Conservation (phyloP, 768 basidiomycete species). For the Lentinula sp. region DNA sequence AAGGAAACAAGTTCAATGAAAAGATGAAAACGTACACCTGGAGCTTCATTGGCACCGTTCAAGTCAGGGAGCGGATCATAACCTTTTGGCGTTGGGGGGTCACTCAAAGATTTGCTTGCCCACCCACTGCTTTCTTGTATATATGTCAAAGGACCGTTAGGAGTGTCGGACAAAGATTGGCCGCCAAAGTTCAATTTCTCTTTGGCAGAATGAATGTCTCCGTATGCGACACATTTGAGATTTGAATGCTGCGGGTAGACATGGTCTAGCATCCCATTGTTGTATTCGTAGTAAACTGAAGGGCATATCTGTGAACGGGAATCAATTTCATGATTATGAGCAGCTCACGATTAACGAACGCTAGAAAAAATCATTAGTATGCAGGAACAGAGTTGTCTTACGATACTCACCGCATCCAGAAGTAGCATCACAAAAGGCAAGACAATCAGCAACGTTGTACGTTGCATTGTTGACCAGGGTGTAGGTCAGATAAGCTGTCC, state of each 20-base stretch:
- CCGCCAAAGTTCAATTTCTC: slow-evolving; percentile 43
- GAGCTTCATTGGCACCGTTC: slow-evolving; percentile 40
- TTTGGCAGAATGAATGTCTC: slow-evolving; percentile 31
- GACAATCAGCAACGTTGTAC: slow-evolving; percentile 37
- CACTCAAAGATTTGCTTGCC: slow-evolving; percentile 26
- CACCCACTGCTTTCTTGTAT: slow-evolving; percentile 40
- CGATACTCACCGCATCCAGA: slow-evolving; percentile 33
- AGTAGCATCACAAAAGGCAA: slow-evolving; percentile 30
- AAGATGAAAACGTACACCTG: slow-evolving; percentile 24
- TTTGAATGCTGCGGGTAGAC: slow-evolving; percentile 33
- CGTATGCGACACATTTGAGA: slow-evolving; percentile 42
- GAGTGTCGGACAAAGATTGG: slow-evolving; percentile 28
- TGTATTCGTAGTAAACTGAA: slow-evolving; percentile 38
- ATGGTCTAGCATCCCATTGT: slow-evolving; percentile 34
- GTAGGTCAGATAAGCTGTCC: slow-evolving; percentile 44
- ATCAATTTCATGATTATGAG: background rate
- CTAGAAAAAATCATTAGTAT: slow-evolving; percentile 16
- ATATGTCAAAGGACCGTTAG: slow-evolving; percentile 29
- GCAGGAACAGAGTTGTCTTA: background rate
- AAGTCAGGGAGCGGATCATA: slow-evolving; percentile 40
- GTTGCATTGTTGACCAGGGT: slow-evolving; percentile 38
- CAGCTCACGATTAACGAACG: slow-evolving; percentile 31
- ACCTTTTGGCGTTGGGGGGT: slow-evolving; percentile 34
- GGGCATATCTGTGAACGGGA: background rate
- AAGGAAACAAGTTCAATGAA: background rate